Percentiles rank a stretch among this genome's conserved stretches.
phyloP scores from a whole-genome alignment of 441 rosid species.

The Geranium incanum region DNA sequence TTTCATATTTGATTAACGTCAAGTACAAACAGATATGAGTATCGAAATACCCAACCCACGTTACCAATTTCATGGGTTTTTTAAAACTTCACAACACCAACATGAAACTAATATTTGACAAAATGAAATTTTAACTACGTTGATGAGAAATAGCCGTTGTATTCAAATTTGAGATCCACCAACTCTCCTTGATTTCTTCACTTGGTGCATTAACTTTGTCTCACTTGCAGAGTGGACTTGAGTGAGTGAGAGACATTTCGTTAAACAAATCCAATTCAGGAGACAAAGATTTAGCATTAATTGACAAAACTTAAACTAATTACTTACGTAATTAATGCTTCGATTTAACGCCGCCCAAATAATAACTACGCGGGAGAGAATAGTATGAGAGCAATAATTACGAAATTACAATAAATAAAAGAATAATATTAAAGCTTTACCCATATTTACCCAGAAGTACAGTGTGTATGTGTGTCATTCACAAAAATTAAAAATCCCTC shows the following conservation, averaged over 20 bases:
- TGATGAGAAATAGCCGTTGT: too few species aligned
- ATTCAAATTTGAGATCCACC: too few species aligned
- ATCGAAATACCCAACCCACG: too few species aligned
- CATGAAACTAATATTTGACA: too few species aligned
- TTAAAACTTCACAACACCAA: too few species aligned
- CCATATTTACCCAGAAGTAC: neutral
- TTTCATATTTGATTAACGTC: too few species aligned
- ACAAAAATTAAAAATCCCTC: neutral
- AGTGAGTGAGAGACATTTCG: neutral
- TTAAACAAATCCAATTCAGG: neutral
- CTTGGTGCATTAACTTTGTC: too few species aligned
- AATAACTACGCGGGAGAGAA: conserved; percentile 19
- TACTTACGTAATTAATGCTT: neutral
- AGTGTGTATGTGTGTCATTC: neutral
- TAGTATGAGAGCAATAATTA: conserved; percentile 14
- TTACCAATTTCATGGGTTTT: too few species aligned
- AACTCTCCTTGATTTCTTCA: too few species aligned
- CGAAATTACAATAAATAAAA: neutral
- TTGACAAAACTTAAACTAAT: neutral
- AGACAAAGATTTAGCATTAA: neutral
- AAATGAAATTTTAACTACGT: too few species aligned
- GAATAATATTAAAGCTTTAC: neutral
- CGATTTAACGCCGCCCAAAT: conserved; percentile 13
- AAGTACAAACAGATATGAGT: too few species aligned
- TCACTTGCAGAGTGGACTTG: neutral